Base-by-base conservation (phyloP, 345 rosid genomes). In the Eucalyptus polyanthemos region DNA sequence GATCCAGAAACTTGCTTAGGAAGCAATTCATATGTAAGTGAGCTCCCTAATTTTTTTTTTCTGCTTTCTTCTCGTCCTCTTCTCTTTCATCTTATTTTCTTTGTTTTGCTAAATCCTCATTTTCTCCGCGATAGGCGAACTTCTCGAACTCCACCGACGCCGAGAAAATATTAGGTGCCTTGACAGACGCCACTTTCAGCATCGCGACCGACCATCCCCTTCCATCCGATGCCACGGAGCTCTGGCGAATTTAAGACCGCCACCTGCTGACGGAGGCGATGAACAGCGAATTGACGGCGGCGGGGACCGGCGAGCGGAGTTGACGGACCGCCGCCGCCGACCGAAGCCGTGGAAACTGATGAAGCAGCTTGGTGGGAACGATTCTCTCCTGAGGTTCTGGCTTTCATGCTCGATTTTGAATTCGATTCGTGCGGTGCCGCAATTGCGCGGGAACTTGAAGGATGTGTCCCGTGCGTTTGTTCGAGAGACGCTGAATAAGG, bases 221-320 rank as follows among this genome's bases (percentile, higher is more conserved):
- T 62, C 72, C 72, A 2, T 62, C 72, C 22, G 56, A 51, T 51
- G 56, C 56, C 56, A 51, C 56, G 56, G 22, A 51, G 56, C 56
- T 51, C 9, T 51, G 22, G 56, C 54, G 0, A 54, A 54, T 54
- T 8, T 54, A 54, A 54, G 11, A 54, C 11, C 60, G 11, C 60
- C 60, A 22, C 11, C 58, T 21, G 25, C 58, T 0, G 11, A 54
- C 25, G 58, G 58, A 54, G 25, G 58, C 25, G 25, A 21, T 8
- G 60, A 54, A 54, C 56, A 51, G 56, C 4, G 56, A 51, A 25
- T 11, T 9, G 67, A 58, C 7, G 4, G n/a, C 4, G n/a, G 27
- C n/a, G 1, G 67, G 0, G 67, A 58, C n/a, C 67, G 14, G 67
- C 67, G 7, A 11, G n/a, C n/a, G 0, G n/a, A 58, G 67, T 27